Evolutionary conservation across 768 basidiomycete species (phyloP), one percentile per base, ranked within the genome.

Genomic region (Trametes punicea): DNA sequence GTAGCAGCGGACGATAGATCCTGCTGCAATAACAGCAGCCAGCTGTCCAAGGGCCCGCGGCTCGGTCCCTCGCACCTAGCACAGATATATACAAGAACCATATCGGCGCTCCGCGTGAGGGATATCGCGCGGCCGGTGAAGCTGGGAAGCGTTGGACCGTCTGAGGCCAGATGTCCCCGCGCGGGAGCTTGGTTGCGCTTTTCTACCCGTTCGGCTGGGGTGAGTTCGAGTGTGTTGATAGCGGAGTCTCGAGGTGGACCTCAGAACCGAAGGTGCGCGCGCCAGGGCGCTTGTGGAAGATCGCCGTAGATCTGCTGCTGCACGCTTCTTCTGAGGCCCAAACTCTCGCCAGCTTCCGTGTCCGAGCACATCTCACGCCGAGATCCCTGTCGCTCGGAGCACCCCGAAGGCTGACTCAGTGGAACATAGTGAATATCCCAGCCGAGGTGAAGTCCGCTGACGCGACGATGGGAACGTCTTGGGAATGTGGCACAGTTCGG

Each of bases 241-340:
- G 51, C 23, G 30, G 29, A 18, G 42, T 57, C 56, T 39, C 21
- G 29, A 47, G 42, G 26, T 36, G 40, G 16, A 44, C 30, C 41
- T 31, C 31, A 42, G 34, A 18, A 36, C 44, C 33, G 21, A 25
- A 31, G 23, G 26, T 29, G 38, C 31, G 15, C n/a, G 34, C 57
- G 57, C 51, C 57, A 47, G 45, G 52, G 46, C 55, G 46, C 34
- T 15, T 31, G 51, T 42, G 41, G 51, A 59, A 49, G 57, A 59
- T 54, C 47, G 40, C 39, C 41, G 52, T 41, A 54, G 52, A 54
- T 54, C 52, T 41, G 45, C 42, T 45, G 46, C 13, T 16, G 36
- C 54, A 38, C 49, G 58, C 58, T 60, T 60, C 58, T 60, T 60
- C 58, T 53, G 54, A 60, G 58, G 58, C 58, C 58, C 45, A 47